Percentiles rank a stretch among this genome's conserved stretches.
Evolutionary conservation across 805 yeast genomes (phyloP).

Genomic region (Suhomyces vadensis): DNA sequence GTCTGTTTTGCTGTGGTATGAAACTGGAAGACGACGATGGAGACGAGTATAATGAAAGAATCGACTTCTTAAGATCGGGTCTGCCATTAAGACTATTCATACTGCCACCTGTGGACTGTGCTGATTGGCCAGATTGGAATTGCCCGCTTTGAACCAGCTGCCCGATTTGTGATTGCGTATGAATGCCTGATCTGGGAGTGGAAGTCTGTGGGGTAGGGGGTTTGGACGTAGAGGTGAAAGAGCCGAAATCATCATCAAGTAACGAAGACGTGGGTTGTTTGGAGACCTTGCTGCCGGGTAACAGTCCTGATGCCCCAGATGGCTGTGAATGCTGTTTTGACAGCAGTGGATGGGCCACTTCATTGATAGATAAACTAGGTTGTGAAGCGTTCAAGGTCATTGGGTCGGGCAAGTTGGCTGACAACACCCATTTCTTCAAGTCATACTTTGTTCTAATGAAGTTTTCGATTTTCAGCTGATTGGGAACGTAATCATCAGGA

Average conservation of each 20-base stretch:
- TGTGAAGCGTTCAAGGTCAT: slow-evolving; percentile 26
- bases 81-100: slow-evolving; percentile 37
- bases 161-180: too few species aligned
- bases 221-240: slow-evolving; percentile 33
- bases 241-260: slow-evolving; percentile 45
- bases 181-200: slow-evolving; percentile 2
- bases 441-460: slow-evolving; percentile 93
- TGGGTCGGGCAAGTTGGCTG: slow-evolving; percentile 63
- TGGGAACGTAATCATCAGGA: slow-evolving; percentile 72
- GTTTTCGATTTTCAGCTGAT: slow-evolving; percentile 80
- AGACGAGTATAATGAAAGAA: slow-evolving; percentile 78
- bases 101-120: slow-evolving; percentile 40
- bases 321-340: too few species aligned
- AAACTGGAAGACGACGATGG: slow-evolving; percentile 50
- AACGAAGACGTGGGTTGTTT: slow-evolving; percentile 9
- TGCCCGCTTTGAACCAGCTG: slow-evolving; percentile 7
- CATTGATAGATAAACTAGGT: background rate
- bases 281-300: too few species aligned
- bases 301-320: background rate
- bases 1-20: slow-evolving; percentile 15
- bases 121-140: slow-evolving; percentile 22
- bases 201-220: slow-evolving; percentile 15
- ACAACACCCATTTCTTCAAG: slow-evolving; percentile 77
- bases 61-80: slow-evolving; percentile 90
- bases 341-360: too few species aligned